Evolutionary conservation across 805 yeast genomes (phyloP).

Genomic region (Candida odintsovae): DNA sequence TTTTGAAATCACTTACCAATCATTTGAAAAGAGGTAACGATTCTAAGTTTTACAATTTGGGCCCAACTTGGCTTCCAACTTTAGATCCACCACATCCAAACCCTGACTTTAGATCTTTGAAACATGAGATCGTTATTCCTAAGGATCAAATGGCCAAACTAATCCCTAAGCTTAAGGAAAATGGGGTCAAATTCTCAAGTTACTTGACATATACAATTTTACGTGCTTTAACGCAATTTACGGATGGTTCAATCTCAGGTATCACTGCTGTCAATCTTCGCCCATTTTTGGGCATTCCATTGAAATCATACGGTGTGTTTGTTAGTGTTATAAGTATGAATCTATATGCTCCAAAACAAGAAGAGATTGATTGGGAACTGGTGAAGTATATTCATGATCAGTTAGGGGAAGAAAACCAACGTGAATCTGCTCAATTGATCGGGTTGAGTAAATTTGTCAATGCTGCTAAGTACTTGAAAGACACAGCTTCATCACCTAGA

Average conservation of each 20-base stretch:
- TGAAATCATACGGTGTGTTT: slow-evolving; percentile 3
- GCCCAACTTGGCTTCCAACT: background rate
- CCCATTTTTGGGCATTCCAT: background rate
- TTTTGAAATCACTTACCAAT: background rate
- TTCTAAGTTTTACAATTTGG: background rate
- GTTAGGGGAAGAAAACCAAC: background rate
- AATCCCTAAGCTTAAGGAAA: background rate
- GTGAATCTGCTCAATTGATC: slow-evolving; percentile 1
- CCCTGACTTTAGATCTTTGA: background rate
- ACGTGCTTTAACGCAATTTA: background rate
- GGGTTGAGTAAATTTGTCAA: slow-evolving; percentile 6
- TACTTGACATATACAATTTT: slow-evolving; percentile 1
- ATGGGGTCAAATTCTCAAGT: slow-evolving; percentile 5
- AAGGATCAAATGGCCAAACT: background rate
- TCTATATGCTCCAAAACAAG: background rate
- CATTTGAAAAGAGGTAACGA: background rate
- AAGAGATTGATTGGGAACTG: slow-evolving; percentile 6
- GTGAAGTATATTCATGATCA: slow-evolving; percentile 1
- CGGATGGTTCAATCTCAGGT: background rate
- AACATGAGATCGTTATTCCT: background rate
- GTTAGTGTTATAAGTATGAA: slow-evolving; percentile 1
- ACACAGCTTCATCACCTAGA: slow-evolving; percentile 1
- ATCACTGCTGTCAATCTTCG: slow-evolving; percentile 8
- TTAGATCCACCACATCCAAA: background rate
- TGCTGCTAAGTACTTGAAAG: background rate